phyloP scores from a whole-genome alignment of 495 filamentous ascomycete species.

The Aspergillus bertholletiae region DNA sequence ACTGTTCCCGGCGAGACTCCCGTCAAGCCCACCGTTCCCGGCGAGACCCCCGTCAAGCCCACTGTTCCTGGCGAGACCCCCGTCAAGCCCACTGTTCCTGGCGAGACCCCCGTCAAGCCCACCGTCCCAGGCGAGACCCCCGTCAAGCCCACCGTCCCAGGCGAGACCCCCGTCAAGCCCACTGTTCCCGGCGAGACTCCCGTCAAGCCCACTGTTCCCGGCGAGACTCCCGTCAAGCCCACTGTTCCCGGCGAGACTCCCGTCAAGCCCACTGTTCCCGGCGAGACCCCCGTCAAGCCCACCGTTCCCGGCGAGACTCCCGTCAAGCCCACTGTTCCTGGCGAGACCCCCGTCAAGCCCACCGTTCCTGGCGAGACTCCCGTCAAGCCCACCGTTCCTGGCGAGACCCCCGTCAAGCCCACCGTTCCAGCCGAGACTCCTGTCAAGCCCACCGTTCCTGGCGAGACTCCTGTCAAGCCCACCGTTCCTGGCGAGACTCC shows the following conservation, averaged over 20 bases:
- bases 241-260: background rate
- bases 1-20: conserved; percentile 8
- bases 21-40: background rate
- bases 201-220: background rate
- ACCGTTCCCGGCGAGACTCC: background rate
- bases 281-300: background rate
- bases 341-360: conserved; percentile 1
- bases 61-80: conserved; percentile 5
- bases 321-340: background rate
- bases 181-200: conserved; percentile 6
- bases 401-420: background rate
- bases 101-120: conserved; percentile 4
- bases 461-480: background rate
- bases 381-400: background rate
- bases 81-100: conserved; percentile 4
- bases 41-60: background rate
- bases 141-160: background rate
- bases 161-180: conserved; percentile 10
- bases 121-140: conserved; percentile 5
- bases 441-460: background rate
- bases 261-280: conserved; percentile 6
- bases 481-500: background rate
- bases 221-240: conserved; percentile 3
- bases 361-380: conserved; percentile 3
- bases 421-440: background rate